Percentiles rank a stretch among this genome's conserved stretches.
These are phyloP conservation scores for Hypoxylon rubiginosum DNA, from an alignment of 2,329 filamentous ascomycete species.

Conservation along the genomic window DNA sequence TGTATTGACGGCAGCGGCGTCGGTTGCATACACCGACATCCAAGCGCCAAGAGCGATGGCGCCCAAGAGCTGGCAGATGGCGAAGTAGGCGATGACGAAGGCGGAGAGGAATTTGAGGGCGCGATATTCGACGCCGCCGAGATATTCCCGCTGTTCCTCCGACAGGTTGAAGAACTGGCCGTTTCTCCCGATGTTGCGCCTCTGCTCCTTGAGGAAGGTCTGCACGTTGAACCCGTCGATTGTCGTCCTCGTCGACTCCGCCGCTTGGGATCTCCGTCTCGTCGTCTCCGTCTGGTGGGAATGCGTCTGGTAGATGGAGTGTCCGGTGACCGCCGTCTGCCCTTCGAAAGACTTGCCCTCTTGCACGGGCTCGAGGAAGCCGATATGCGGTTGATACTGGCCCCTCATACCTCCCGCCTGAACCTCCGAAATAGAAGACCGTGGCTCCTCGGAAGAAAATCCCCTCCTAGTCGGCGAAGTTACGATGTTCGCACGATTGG, in stretches of 20 bases:
- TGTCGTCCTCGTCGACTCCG: conserved; percentile 34
- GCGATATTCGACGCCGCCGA: conserved; percentile 67
- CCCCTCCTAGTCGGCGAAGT: conserved; percentile 14
- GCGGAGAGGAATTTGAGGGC: conserved; percentile 63
- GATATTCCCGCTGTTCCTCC: conserved; percentile 61
- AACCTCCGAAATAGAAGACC: conserved; percentile 19
- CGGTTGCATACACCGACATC: conserved; percentile 61
- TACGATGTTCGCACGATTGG: conserved; percentile 12
- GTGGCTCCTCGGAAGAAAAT: conserved; percentile 18
- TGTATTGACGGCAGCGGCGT: conserved; percentile 55
- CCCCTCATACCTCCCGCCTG: conserved; percentile 21
- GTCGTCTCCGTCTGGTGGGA: conserved; percentile 40
- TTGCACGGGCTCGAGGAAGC: conserved; percentile 45
- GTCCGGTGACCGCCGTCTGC: conserved; percentile 36
- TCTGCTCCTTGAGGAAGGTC: conserved; percentile 48
- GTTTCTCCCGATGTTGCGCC: conserved; percentile 57
- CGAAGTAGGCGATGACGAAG: conserved; percentile 65
- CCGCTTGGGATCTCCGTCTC: conserved; percentile 34
- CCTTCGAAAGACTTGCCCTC: conserved; percentile 39
- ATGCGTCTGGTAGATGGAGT: conserved; percentile 44
- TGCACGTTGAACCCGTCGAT: conserved; percentile 46
- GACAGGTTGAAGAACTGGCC: conserved; percentile 64
- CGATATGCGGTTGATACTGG: conserved; percentile 40
- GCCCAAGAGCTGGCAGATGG: conserved; percentile 70
- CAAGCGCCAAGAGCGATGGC: conserved; percentile 66